Percentiles rank a stretch among this genome's conserved stretches.
phyloP scores from a whole-genome alignment of 2,329 filamentous ascomycete genomes.

The Botrytis cinerea region DNA sequence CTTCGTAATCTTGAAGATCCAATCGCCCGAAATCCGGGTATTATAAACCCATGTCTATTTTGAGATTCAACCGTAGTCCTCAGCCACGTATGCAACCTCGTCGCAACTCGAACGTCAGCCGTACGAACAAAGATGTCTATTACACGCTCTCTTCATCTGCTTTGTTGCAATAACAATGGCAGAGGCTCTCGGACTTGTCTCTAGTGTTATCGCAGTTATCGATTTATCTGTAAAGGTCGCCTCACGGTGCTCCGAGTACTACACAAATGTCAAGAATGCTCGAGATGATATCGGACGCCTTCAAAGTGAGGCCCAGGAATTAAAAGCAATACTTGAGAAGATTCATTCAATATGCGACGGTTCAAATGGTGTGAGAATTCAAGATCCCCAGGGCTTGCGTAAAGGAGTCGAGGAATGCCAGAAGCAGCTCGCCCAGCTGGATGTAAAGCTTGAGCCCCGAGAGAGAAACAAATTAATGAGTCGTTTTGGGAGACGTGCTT shows the following conservation, averaged over 20 bases:
- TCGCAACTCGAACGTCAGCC: slow-evolving; percentile 25
- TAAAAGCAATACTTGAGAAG: slow-evolving; percentile 37
- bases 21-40: no score
- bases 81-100: no score
- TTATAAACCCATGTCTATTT: no score
- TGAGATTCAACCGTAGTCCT: no score
- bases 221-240: slow-evolving; percentile 45
- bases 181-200: slow-evolving; percentile 39
- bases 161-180: slow-evolving; percentile 26
- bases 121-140: slow-evolving; percentile 40
- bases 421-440: slow-evolving; percentile 34
- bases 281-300: slow-evolving; percentile 43
- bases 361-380: slow-evolving; percentile 36
- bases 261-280: slow-evolving; percentile 25
- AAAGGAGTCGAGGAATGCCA: slow-evolving; percentile 31
- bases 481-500: slow-evolving; percentile 31
- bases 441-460: slow-evolving; percentile 35
- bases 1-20: no score
- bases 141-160: slow-evolving; percentile 26
- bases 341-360: slow-evolving; percentile 38
- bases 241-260: slow-evolving; percentile 44
- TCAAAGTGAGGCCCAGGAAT: slow-evolving; percentile 35
- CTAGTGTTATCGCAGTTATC: slow-evolving; percentile 45
- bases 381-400: slow-evolving; percentile 35
- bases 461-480: slow-evolving; percentile 40